Evolutionary conservation across 345 rosid species (phyloP).

Genomic region (Lumnitzera littorea): DNA sequence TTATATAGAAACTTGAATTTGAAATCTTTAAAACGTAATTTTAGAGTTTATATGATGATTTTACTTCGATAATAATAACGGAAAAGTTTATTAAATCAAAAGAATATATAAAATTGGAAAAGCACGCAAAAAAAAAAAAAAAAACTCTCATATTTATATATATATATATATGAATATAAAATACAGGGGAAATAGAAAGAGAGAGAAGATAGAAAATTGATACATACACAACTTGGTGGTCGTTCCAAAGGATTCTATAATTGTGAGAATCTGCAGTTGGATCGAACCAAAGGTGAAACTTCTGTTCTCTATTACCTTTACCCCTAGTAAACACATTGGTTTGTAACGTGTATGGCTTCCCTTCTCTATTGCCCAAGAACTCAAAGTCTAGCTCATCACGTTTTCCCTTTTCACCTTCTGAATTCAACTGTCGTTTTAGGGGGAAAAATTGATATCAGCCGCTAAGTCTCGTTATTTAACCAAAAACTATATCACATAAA

Average conservation of each 20-base stretch:
- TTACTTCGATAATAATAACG: too few relatives aligned
- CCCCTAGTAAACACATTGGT: constrained; percentile 56
- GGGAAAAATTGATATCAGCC: too few relatives aligned
- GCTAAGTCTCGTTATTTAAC: too few relatives aligned
- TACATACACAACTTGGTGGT: constrained; percentile 62
- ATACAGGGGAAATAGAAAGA: background rate
- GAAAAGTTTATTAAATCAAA: too few relatives aligned
- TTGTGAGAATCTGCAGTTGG: constrained; percentile 48
- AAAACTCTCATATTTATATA: too few relatives aligned
- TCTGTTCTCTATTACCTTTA: constrained; percentile 53
- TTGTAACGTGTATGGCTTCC: constrained; percentile 42
- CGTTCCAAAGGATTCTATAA: constrained; percentile 66
- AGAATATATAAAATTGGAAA: background rate
- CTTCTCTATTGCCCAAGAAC: constrained; percentile 58
- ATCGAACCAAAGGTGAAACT: constrained; percentile 56
- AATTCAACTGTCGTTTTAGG: constrained; percentile 29
- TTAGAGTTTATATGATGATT: too few relatives aligned
- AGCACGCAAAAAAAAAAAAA: background rate
- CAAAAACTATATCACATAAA: too few relatives aligned
- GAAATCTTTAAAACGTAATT: too few relatives aligned
- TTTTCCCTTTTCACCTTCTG: constrained; percentile 17
- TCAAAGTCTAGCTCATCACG: constrained; percentile 74
- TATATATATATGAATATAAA: background rate
- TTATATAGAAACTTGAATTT: too few relatives aligned
- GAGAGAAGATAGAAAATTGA: background rate